phyloP scores from a whole-genome alignment of 2,329 filamentous ascomycete genomes.

The Neophaeococcomyces mojaviensis region DNA sequence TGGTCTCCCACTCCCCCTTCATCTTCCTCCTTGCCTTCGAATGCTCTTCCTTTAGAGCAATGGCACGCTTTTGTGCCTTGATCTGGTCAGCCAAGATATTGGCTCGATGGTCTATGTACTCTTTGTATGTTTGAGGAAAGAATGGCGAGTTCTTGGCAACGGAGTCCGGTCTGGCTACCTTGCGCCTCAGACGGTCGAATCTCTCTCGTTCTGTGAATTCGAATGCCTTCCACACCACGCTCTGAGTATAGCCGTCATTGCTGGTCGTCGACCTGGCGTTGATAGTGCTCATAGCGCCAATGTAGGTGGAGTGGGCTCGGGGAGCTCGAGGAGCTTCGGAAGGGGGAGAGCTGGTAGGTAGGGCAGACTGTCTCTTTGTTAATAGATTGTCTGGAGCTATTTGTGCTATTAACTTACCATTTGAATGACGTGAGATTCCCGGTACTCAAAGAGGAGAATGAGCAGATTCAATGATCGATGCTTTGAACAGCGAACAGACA shows the following conservation, averaged over 20 bases:
- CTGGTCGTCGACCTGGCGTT: not conserved
- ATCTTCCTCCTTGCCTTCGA: not conserved
- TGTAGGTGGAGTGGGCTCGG: no score
- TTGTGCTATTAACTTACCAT: no score
- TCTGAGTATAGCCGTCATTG: not conserved
- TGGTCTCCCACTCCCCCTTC: not conserved
- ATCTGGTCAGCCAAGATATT: not conserved
- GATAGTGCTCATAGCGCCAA: not conserved
- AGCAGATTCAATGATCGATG: no score
- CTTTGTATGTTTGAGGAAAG: conserved; percentile 4
- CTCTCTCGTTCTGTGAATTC: not conserved
- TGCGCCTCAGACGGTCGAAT: not conserved
- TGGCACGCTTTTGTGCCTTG: not conserved
- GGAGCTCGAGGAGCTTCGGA: no score
- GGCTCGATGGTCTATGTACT: conserved; percentile 4
- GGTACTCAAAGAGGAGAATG: no score
- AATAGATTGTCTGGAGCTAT: no score
- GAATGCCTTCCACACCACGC: not conserved
- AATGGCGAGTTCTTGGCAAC: not conserved
- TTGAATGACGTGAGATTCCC: no score
- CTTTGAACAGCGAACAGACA: no score
- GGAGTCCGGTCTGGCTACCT: not conserved
- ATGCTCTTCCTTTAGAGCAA: not conserved
- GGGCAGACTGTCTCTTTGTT: no score
- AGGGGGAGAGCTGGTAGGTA: no score